These are phyloP conservation scores for Inonotus hispidus DNA, from an alignment of 1,284 basidiomycete genomes.

Conservation along the genomic window DNA sequence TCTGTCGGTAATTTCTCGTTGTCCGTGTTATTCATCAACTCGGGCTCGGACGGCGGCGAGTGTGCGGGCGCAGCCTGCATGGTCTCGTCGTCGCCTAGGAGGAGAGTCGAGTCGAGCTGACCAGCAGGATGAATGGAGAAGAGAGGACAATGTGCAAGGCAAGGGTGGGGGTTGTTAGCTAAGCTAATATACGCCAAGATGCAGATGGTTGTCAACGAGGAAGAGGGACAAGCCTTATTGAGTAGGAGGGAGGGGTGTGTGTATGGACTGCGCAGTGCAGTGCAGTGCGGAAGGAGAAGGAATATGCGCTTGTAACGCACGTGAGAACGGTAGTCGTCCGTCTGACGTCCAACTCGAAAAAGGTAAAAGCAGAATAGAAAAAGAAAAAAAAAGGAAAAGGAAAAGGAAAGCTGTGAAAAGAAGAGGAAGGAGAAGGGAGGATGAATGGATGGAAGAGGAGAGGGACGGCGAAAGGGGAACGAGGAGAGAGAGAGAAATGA, in stretches of 20 bases:
- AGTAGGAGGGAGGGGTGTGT: too few species aligned
- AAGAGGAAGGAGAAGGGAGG: not conserved
- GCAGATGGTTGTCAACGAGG: not conserved
- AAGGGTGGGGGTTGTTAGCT: not conserved
- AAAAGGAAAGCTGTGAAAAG: not conserved
- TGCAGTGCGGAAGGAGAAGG: not conserved
- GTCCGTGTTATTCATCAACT: not conserved
- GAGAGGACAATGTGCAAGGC: not conserved
- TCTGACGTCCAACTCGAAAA: not conserved
- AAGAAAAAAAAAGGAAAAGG: not conserved
- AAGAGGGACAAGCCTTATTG: too few species aligned
- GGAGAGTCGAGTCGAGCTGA: too few species aligned
- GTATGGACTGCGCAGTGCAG: not conserved
- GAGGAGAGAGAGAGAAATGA: not conserved
- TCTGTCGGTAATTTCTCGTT: not conserved
- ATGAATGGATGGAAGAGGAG: not conserved
- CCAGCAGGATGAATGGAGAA: not conserved
- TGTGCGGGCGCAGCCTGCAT: not conserved
- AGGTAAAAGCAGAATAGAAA: not conserved
- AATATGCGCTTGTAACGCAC: not conserved
- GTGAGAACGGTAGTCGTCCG: not conserved
- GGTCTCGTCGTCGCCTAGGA: not conserved
- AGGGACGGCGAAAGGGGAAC: not conserved
- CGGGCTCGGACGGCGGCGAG: not conserved
- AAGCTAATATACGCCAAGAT: not conserved